Evolutionary conservation across 192 early-diverging fungal genomes (phyloP).

Genomic region (Tieghemiomyces parasiticus): DNA sequence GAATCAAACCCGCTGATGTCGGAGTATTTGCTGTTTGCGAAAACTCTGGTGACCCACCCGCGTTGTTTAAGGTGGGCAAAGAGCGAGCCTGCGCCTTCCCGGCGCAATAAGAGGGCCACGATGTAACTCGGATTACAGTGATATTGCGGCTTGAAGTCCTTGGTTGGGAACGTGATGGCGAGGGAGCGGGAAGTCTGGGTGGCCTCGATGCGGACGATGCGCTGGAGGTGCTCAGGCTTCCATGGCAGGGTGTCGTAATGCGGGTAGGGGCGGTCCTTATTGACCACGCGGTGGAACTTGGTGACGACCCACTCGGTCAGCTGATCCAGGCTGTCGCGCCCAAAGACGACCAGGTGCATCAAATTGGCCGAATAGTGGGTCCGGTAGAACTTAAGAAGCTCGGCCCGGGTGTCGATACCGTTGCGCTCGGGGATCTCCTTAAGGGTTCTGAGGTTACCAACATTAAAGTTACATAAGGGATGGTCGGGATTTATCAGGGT

Average conservation of each 20-base stretch:
- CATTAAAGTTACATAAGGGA: constrained; percentile 82
- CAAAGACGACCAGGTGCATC: constrained; percentile 83
- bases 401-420: constrained; percentile 68
- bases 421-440: constrained; percentile 39
- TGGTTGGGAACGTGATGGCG: constrained; percentile 74
- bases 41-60: constrained; percentile 76
- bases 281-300: constrained; percentile 62
- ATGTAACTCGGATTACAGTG: constrained; percentile 51
- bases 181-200: constrained; percentile 68
- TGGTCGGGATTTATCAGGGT: constrained; percentile 57
- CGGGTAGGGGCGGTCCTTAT: constrained; percentile 55
- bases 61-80: constrained; percentile 74
- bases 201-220: constrained; percentile 52
- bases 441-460: constrained; percentile 79
- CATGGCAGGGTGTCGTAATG: constrained; percentile 59
- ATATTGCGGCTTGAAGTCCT: constrained; percentile 49
- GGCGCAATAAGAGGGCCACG: constrained; percentile 77
- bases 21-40: constrained; percentile 27
- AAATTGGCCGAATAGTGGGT: constrained; percentile 90
- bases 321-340: constrained; percentile 73
- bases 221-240: constrained; percentile 57
- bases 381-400: constrained; percentile 75
- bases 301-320: constrained; percentile 70
- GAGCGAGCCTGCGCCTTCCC: constrained; percentile 80
- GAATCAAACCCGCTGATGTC: constrained; percentile 12